These are phyloP conservation scores for Ceratobasidium sp. DNA, from an alignment of 1,284 basidiomycete genomes.

Conservation along the genomic window DNA sequence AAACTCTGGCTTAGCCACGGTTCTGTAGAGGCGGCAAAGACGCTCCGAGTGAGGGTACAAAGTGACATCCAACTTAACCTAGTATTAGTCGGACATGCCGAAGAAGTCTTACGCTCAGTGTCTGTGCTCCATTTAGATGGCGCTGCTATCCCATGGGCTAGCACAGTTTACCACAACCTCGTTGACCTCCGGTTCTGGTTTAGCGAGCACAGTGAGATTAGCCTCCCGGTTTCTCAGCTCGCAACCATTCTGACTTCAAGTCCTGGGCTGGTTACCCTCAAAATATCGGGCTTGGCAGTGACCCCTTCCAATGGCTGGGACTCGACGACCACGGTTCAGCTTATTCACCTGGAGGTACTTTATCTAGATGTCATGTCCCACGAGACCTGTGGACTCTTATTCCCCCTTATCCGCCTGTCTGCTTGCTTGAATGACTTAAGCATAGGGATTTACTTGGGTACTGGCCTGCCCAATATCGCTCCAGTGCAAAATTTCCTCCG, in stretches of 20 bases:
- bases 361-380: background rate
- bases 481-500: no score
- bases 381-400: background rate
- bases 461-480: no score
- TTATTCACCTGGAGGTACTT: background rate
- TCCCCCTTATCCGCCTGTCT: background rate
- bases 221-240: background rate
- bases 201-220: background rate
- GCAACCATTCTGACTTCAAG: conserved; percentile 4
- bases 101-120: background rate
- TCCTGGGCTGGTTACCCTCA: background rate
- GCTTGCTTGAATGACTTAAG: background rate
- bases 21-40: background rate
- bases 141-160: background rate
- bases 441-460: no score
- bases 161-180: background rate
- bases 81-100: background rate
- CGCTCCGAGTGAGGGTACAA: background rate
- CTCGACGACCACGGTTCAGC: background rate
- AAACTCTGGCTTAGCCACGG: background rate
- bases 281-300: background rate
- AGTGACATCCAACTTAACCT: background rate
- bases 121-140: background rate
- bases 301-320: background rate
- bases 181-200: background rate